Percentiles rank a stretch among this genome's conserved stretches.
These are phyloP conservation scores for Pythium coloratum DNA, from an alignment of 352 stramenopile genomes.

Conservation along the genomic window DNA sequence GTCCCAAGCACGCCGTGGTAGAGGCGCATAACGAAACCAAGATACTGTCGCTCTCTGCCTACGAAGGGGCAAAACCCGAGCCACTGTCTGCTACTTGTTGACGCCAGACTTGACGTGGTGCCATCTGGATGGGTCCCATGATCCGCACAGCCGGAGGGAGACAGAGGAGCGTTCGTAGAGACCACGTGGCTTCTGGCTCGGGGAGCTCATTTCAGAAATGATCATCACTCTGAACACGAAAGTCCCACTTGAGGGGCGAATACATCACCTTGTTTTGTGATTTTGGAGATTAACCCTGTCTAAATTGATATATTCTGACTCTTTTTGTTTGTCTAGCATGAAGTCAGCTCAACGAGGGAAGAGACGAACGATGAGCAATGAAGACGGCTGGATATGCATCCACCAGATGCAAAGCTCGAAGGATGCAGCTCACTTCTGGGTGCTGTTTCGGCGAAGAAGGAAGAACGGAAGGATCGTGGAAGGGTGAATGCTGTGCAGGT, in stretches of 20 bases:
- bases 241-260: neutral
- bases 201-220: conserved; percentile 10
- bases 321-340: neutral
- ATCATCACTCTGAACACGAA: conserved; percentile 4
- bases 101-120: neutral
- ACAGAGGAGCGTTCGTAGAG: neutral
- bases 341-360: neutral
- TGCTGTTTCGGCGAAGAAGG: neutral
- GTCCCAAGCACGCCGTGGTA: neutral
- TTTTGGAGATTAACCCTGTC: neutral
- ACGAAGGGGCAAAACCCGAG: too few species aligned
- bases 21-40: neutral
- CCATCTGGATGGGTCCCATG: neutral
- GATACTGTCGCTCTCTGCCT: neutral
- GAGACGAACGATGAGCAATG: neutral
- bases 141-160: neutral
- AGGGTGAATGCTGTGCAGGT: neutral
- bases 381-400: neutral
- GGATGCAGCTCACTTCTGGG: neutral
- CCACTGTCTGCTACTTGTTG: neutral
- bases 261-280: neutral
- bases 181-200: neutral
- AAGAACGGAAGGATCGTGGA: neutral
- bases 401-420: neutral
- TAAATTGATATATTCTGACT: neutral